These are phyloP conservation scores for Coriaria nepalensis DNA, from an alignment of 306 rosid species.

Conservation along the genomic window DNA sequence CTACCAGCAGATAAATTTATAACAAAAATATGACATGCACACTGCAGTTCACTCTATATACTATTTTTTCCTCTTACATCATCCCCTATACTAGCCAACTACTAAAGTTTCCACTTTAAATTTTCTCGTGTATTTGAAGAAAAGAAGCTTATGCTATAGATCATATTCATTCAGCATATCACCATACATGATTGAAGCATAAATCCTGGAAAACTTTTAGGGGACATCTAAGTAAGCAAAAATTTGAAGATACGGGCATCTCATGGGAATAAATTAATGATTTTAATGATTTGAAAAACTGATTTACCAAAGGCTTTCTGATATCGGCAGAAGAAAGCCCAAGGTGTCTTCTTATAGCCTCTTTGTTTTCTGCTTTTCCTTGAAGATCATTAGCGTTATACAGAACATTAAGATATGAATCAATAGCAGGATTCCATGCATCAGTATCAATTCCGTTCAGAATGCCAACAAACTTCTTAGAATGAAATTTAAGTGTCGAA, in stretches of 20 bases:
- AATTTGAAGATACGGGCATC: constrained; percentile 4
- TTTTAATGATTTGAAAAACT: constrained; percentile 14
- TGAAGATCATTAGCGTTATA: constrained; percentile 66
- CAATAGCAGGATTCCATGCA: constrained; percentile 84
- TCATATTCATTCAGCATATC: too few relatives aligned
- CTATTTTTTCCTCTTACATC: too few relatives aligned
- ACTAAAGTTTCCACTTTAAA: too few relatives aligned
- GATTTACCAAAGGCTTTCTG: constrained; percentile 74
- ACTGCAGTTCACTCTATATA: too few relatives aligned
- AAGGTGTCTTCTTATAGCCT: constrained; percentile 57
- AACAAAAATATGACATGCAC: too few relatives aligned
- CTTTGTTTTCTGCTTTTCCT: constrained; percentile 80
- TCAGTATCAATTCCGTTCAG: constrained; percentile 91
- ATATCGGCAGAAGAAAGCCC: constrained; percentile 56
- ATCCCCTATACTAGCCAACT: too few relatives aligned
- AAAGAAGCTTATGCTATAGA: too few relatives aligned
- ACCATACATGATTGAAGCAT: too few relatives aligned
- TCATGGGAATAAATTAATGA: constrained; percentile 6
- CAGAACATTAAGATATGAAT: constrained; percentile 59
- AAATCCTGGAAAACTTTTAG: too few relatives aligned
- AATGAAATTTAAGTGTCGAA: constrained; percentile 62
- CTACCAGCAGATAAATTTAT: too few relatives aligned
- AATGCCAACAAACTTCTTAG: constrained; percentile 79
- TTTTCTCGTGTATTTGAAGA: too few relatives aligned
- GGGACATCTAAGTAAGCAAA: background rate